A percentile compares a stretch with the other conserved stretches of the same genome.
phyloP scores from a whole-genome alignment of 2,329 filamentous ascomycete species.

The Ophiostoma perfectum region DNA sequence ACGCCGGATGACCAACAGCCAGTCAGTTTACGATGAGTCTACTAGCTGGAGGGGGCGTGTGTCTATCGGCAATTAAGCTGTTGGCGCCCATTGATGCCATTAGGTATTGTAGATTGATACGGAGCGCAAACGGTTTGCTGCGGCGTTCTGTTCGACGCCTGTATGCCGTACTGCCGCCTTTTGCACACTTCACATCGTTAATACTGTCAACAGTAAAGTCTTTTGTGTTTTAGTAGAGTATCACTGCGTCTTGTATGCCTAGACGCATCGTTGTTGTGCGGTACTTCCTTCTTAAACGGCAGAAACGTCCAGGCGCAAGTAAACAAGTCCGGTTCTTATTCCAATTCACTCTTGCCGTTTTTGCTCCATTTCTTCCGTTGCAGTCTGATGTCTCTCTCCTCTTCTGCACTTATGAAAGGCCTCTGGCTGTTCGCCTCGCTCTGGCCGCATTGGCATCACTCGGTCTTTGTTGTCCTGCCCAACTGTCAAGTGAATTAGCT shows the following conservation, averaged over 20 bases:
- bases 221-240: neutral
- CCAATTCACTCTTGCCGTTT: neutral
- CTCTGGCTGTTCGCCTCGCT: neutral
- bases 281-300: too few relatives aligned
- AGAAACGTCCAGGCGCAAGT: neutral
- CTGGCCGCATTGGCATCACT: neutral
- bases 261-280: too few relatives aligned
- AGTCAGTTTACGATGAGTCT: neutral
- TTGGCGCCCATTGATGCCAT: neutral
- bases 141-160: neutral
- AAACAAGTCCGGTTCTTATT: neutral
- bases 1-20: constrained; percentile 17
- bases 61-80: constrained; percentile 1
- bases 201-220: neutral
- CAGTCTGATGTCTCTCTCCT: neutral
- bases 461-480: neutral
- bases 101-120: neutral
- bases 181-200: neutral
- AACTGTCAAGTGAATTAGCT: neutral
- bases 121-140: constrained; percentile 6
- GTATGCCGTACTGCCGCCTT: neutral
- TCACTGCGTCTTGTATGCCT: neutral
- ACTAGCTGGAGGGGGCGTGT: constrained; percentile 1
- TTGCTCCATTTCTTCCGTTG: neutral
- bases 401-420: neutral